Conservation (phyloP, 345 rosid genomes). For the Xanthoceras sorbifolium region DNA sequence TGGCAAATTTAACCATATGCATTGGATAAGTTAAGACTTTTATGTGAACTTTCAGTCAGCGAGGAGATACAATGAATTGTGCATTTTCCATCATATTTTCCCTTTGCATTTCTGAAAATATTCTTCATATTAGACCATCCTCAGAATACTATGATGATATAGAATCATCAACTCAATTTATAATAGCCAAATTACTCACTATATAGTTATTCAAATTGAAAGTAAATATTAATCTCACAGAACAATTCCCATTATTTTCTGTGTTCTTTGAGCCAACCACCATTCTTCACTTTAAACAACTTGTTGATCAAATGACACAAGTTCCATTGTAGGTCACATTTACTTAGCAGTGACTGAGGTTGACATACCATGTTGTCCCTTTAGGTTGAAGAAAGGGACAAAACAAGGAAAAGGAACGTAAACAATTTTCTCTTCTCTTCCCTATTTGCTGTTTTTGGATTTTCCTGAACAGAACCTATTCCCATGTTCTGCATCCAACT, state of each 20-base stretch:
- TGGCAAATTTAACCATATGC: neutral
- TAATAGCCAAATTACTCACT: too few species aligned
- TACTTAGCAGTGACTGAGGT: neutral
- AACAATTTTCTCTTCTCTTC: too few species aligned
- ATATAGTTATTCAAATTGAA: too few species aligned
- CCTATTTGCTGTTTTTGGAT: too few species aligned
- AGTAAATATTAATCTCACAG: too few species aligned
- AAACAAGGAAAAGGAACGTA: too few species aligned
- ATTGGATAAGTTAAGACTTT: too few species aligned
- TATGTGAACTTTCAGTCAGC: neutral
- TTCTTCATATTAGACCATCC: neutral
- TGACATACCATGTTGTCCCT: neutral
- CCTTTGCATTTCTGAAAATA: neutral
- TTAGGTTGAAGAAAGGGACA: neutral
- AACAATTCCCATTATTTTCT: too few species aligned
- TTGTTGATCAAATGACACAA: too few species aligned
- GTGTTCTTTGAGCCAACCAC: too few species aligned
- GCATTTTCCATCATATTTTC: neutral
- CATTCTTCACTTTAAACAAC: too few species aligned
- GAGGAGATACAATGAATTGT: neutral
- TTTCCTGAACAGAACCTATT: neutral
- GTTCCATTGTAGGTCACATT: neutral
- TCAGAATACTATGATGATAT: neutral
- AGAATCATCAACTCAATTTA: too few species aligned
- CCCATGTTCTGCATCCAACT: neutral